Base-by-base conservation (phyloP, 106 monocot genomes). In the Platanthera zijinensis region DNA sequence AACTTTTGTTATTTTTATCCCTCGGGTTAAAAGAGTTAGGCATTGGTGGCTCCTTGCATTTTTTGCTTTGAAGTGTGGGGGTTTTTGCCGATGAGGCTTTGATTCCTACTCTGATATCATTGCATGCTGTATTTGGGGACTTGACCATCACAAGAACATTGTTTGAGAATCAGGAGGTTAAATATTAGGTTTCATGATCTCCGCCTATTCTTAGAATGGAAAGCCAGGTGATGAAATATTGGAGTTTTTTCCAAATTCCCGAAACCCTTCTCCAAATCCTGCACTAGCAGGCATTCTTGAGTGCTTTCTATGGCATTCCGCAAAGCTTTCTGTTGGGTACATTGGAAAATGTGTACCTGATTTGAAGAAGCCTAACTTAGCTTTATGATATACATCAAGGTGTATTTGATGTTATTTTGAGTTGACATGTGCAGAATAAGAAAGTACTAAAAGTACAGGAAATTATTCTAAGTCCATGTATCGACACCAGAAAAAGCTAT, bases 151-250 rank as follows among this genome's bases (percentile, higher is more conserved):
- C 89, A 39, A 69, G 69, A 57, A 39, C 39, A 32, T 69, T 92
- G 48, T 87, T 92, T 72, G 80, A 85, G 25, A 15, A 17, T 71
- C 11, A 56, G 30, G 14, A 64, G 3, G 17, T 32, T 15, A 87
- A 85, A 51, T 78, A 86, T 81, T 52, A 82, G 39, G 80, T 86
- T 68, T 67, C 79, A 86, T 92, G 81, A 80, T 92, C 1, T 89
- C 92, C n/a, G 80, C 74, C 0, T 82, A 82, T 78, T 67, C 76
- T 0, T 85, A 86, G 75, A 82, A 84, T 63, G 74, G 80, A 28
- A 62, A 77, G 10, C 50, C 30, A 9, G 76, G 77, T 15, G 76
- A 84, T 66, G 77, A n/a, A n/a, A n/a, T 84, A 9, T 80, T 84
- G 50, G 72, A 82, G 32, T 15, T 77, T 45, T 86, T 92, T 61